Base-by-base conservation (phyloP, 306 rosid genomes). In the Castanea crenata region DNA sequence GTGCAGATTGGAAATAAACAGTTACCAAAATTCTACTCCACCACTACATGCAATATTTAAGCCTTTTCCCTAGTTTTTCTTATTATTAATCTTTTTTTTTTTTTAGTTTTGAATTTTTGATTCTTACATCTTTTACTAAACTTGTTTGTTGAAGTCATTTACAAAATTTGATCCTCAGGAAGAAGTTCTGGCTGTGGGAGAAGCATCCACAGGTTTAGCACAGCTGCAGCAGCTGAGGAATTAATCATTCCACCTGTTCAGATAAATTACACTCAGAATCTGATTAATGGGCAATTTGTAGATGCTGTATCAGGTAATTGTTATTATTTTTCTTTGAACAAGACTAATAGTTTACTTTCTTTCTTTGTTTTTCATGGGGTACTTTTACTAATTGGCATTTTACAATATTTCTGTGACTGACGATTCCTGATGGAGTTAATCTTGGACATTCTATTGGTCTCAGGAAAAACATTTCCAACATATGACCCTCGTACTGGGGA, bases 401-500 rank as follows among this genome's bases (percentile, higher is more conserved):
- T 34, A 32, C 74, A 65, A 63, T 12, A 69, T 34, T n/a, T 13
- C 5, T 56, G 19, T 58, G 5, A 27, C 49, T 29, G 75, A 41
- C 3, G 68, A 32, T 23, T 51, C 52, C 38, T 74, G 44, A 27
- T 31, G 63, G 64, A 83, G 58, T 56, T 78, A 31, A 64, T 61
- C 63, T 32, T 76, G 62, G 72, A 80, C 31, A 41, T 49, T 64
- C 16, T 62, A 55, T 74, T 81, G 79, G 44, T 61, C 38, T 34
- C 85, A 94, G 97, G 99, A 81, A 94, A 90, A 88, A 90, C 91
- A n/a, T 94, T 94, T 80, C 97, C 97, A 35, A 79, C 99, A 4
- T 89, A 78, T 58, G 99, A 94, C 55, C 99, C 99, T 4, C 93
- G 99, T 25, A 86, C 95, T 1, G 97, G 88, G 55, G 97, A 94